Percentiles rank a stretch among this genome's conserved stretches.
Evolutionary conservation across 2,329 filamentous ascomycete species (phyloP).

Genomic region (Blastomyces parvus): DNA sequence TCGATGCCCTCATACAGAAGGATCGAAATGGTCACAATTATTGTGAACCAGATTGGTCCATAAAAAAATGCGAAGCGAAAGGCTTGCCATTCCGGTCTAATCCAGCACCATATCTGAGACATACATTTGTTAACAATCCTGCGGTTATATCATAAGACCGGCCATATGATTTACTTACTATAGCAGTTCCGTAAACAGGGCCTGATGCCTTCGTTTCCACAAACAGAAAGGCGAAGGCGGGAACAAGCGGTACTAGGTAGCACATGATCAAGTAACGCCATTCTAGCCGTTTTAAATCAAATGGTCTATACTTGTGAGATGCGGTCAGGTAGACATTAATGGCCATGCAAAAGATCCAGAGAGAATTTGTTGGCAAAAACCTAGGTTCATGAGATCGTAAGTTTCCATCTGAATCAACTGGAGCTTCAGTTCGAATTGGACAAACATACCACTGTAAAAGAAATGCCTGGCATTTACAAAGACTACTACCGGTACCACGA

Average conservation of each 20-base stretch:
- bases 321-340: conserved; percentile 76
- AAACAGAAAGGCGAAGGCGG: conserved; percentile 59
- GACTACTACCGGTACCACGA: conserved; percentile 40
- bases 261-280: conserved; percentile 59
- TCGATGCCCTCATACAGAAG: conserved; percentile 34
- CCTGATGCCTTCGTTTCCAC: conserved; percentile 45
- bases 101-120: conserved; percentile 67
- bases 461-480: conserved; percentile 70
- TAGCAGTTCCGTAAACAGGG: conserved; percentile 63
- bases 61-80: conserved; percentile 69
- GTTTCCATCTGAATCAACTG: conserved; percentile 2
- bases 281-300: conserved; percentile 57
- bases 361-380: conserved; percentile 67
- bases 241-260: conserved; percentile 64
- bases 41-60: conserved; percentile 36
- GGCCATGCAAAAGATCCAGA: conserved; percentile 75
- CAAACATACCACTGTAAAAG: conserved; percentile 64
- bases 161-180: conserved; percentile 32
- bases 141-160: background rate
- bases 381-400: conserved; percentile 32
- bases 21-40: conserved; percentile 32
- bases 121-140: background rate
- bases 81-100: conserved; percentile 56
- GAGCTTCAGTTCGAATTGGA: background rate
- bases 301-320: conserved; percentile 60